Evolutionary conservation across 129 eudicot species (phyloP), one percentile per base, ranked within the genome.

Genomic region (Mikania micrantha): DNA sequence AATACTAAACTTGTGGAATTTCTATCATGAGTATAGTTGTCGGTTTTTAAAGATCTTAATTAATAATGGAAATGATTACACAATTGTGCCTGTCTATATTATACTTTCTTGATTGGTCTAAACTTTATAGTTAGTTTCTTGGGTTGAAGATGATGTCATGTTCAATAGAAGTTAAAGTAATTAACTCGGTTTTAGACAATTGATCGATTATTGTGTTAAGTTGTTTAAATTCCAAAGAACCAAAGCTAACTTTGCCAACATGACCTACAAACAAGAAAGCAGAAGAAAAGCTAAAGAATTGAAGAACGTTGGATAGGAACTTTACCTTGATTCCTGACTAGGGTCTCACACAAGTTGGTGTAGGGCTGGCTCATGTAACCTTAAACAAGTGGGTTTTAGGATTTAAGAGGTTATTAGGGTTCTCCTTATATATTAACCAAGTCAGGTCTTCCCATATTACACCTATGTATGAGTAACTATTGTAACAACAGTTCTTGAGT

Each of bases 21-120:
- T n/a, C n/a, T n/a, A n/a, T n/a, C n/a, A n/a, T n/a, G n/a, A n/a
- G 35, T 36, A 12, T 29, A 19, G 15, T 32, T 38, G 49, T 41
- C 20, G 32, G 36, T 64, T 64, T 36, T 13, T 19, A 16, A 4
- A 39, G 28, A 31, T n/a, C n/a, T n/a, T n/a, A 16, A 1, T 11
- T 27, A 41, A 29, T 41, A 71, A 44, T 45, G 63, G 12, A 71
- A 32, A 71, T 19, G 60, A 44, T 71, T 69, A 60, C 69, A 44
- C 60, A 72, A 62, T 3, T 47, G 24, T 44, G 69, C 60, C 77
- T 20, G 17, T 72, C 6, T 16, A 72, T 31, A 7, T 58, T 42
- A 58, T 12, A 29, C 44, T 59, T 21, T 25, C 53, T 28, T 29
- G 59, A 42, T 40, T 58, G 17, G 19, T 59, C 44, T 57, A 28